Conservation (phyloP, 306 rosid species). For the Datisca glomerata region DNA sequence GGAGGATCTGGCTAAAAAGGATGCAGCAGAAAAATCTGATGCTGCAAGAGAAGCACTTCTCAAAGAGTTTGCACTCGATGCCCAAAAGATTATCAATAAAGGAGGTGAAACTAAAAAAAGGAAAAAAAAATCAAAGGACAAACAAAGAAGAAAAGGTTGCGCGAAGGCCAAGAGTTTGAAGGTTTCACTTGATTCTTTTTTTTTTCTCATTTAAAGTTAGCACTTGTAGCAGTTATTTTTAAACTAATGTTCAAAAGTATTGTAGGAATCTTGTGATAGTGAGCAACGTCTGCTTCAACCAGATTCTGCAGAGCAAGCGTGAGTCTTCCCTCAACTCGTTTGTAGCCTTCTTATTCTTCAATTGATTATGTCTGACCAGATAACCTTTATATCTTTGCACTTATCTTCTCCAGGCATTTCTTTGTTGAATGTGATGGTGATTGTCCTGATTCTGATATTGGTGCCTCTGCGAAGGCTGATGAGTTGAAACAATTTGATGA, state of each 20-base stretch:
- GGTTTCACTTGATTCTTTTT: constrained; percentile 32
- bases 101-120: constrained; percentile 46
- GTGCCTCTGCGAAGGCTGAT: constrained; percentile 28
- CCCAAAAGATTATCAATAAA: constrained; percentile 53
- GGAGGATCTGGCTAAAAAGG: constrained; percentile 83
- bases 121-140: constrained; percentile 77
- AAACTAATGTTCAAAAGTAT: too few relatives aligned
- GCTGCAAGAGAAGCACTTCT: constrained; percentile 80
- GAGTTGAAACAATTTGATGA: constrained; percentile 54
- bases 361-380: constrained; percentile 3
- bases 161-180: constrained; percentile 57
- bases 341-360: constrained; percentile 7
- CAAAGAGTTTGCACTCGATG: constrained; percentile 81
- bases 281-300: constrained; percentile 23
- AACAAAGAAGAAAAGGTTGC: constrained; percentile 60
- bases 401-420: too few relatives aligned
- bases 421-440: constrained; percentile 32
- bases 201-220: too few relatives aligned
- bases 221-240: too few relatives aligned
- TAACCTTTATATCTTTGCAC: too few relatives aligned
- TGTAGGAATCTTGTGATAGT: constrained; percentile 36
- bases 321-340: constrained; percentile 10
- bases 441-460: constrained; percentile 34
- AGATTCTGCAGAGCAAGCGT: constrained; percentile 31
- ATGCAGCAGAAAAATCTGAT: constrained; percentile 81